phyloP scores from a whole-genome alignment of 306 rosid species.

The Chamaecrista fasciculata region DNA sequence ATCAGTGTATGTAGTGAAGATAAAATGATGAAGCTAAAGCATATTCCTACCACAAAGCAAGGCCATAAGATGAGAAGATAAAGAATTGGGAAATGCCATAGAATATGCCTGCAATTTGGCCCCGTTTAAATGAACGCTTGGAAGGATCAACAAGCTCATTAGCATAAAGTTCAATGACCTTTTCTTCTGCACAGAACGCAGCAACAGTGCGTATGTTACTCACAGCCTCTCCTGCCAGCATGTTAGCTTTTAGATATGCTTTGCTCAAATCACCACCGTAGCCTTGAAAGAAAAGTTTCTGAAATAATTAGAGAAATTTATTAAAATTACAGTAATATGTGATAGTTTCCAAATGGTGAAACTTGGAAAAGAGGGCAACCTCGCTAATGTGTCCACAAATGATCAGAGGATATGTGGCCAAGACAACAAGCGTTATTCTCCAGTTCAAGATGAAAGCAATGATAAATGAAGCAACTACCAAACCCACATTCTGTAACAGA shows the following conservation, averaged over 20 bases:
- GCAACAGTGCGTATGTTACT: slow-evolving; percentile 89
- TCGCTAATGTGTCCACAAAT: slow-evolving; percentile 97
- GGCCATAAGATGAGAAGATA: slow-evolving; percentile 88
- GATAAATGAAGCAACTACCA: slow-evolving; percentile 65
- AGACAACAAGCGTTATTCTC: slow-evolving; percentile 78
- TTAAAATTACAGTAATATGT: neutral
- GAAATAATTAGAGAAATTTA: slow-evolving; percentile 25
- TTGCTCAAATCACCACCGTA: slow-evolving; percentile 93
- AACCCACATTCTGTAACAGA: slow-evolving; percentile 77
- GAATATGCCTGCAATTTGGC: slow-evolving; percentile 88
- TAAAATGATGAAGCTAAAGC: slow-evolving; percentile 9
- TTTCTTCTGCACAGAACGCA: slow-evolving; percentile 84
- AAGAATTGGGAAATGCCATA: slow-evolving; percentile 88
- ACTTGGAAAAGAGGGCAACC: slow-evolving; percentile 39
- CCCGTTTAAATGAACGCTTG: slow-evolving; percentile 61
- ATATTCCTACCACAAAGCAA: slow-evolving; percentile 73
- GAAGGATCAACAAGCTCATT: slow-evolving; percentile 80
- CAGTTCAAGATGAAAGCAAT: slow-evolving; percentile 82
- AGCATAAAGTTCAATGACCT: slow-evolving; percentile 65
- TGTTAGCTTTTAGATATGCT: slow-evolving; percentile 85
- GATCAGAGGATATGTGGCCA: slow-evolving; percentile 84
- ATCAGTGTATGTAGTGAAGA: no score
- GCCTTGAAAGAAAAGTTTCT: slow-evolving; percentile 91
- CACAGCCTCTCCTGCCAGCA: slow-evolving; percentile 93
- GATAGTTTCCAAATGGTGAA: neutral